Conservation (phyloP, 495 filamentous ascomycete species). For the Acidomyces sp. region DNA sequence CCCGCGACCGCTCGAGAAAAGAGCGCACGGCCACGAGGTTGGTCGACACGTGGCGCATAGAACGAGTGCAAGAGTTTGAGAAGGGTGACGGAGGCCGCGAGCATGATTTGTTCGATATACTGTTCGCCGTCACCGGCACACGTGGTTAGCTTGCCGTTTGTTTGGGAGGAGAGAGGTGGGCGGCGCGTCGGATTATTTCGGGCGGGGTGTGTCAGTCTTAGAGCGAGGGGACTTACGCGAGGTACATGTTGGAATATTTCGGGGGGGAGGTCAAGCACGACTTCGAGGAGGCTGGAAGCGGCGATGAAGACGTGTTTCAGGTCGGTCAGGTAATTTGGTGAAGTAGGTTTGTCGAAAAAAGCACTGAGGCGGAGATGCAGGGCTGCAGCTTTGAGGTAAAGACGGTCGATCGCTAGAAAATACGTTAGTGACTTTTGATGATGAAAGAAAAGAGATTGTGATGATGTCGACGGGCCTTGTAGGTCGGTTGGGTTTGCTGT, state of each 20-base stretch:
- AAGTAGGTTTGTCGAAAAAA: conserved; percentile 71
- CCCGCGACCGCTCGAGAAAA: conserved; percentile 66
- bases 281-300: conserved; percentile 60
- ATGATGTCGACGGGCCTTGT: too few relatives aligned
- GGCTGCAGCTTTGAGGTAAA: conserved; percentile 66
- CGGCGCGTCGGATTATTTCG: too few relatives aligned
- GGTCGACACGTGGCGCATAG: conserved; percentile 60
- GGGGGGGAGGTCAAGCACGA: conserved; percentile 45
- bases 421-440: neutral
- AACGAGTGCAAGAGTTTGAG: conserved; percentile 78
- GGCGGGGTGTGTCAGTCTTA: too few relatives aligned
- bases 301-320: conserved; percentile 66
- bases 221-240: too few relatives aligned
- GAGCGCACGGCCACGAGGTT: conserved; percentile 56
- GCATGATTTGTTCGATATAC: conserved; percentile 88
- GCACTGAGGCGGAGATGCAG: conserved; percentile 75
- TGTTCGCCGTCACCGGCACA: too few relatives aligned
- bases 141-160: too few relatives aligned
- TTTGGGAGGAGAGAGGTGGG: too few relatives aligned
- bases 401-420: conserved; percentile 22
- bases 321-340: conserved; percentile 62
- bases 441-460: neutral
- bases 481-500: too few relatives aligned
- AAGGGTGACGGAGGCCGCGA: conserved; percentile 72
- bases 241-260: conserved; percentile 55